Evolutionary conservation across 176 grass and related monocot genomes (phyloP), one percentile per base, ranked within the genome.

Genomic region (Oryza meridionalis): DNA sequence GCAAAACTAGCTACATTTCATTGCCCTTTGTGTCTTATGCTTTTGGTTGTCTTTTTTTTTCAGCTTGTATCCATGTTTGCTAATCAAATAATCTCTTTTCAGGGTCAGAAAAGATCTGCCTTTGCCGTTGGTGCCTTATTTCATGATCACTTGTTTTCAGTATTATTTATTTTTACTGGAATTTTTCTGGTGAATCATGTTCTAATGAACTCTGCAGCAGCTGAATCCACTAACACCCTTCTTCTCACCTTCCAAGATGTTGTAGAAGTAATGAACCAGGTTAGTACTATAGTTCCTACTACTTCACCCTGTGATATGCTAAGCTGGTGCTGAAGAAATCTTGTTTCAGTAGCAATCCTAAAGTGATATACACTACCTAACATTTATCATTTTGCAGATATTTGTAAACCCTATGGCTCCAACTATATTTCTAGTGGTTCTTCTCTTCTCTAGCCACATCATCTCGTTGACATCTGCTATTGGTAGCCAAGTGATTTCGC

Each of bases 211-310:
- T 99, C 97, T 32, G 93, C 91, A 65, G 97, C 97, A 70, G 87
- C 86, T 85, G 90, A 93, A 81, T 92, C 92, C 26, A 88, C 86
- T 78, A 94, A 89, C 88, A 77, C 90, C 55, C 85, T 96, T 81
- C 89, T 94, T 11, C 67, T 94, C 42, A 92, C 84, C 27, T 96
- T 94, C 82, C 90, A 99, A 86, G 97, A 99, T 86, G 89, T 92
- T 85, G 93, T 93, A 76, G 82, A 96, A 86, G 79, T 99, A 70
- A 96, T 99, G 93, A 94, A 99, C 86, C 97, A 96, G 91, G 93
- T 99, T 72, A 67, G 61, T 26, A 42, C 40, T 31, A 25, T 26
- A 73, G 51, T 93, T 83, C 76, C 53, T 64, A 86, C 17, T 26
- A 65, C 33, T 80, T 68, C 24, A 53, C 61, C 37, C 17, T 26